Evolutionary conservation across 805 yeast species (phyloP), one percentile per base, ranked within the genome.

Genomic region (Wickerhamomyces bisporus): DNA sequence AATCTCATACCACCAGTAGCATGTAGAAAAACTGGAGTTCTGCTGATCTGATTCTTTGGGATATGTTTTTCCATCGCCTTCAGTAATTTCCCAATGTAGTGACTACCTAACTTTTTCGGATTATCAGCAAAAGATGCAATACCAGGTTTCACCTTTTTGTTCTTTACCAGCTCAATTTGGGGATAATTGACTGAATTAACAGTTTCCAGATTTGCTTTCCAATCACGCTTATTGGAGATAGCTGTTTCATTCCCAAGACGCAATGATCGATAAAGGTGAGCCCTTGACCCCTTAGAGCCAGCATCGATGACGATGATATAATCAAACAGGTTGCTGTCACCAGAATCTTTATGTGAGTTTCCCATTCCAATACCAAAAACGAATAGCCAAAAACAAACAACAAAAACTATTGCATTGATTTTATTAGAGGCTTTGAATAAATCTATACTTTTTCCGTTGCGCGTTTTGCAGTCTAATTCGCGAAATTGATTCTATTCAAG

Each of bases 1-100:
- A 75, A 54, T 31, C 86, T 58, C 77, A 80, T 71, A 0, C 86
- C 86, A 0, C 83, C 87, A 0, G 87, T 81, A 1, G 85, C 78
- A 55, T 81, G 86, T 6, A 81, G 53, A 46, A 78, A 80, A 1
- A 81, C 65, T 0, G 89, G 89, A 0, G 89, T 81, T 34, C 86
- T 52, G 9, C 50, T 50, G 35, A 75, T 79, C 52, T 79, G 85
- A 14, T 75, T 72, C 37, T 64, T 61, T 13, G 89, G 89, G 2
- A 81, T 71, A 6, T 76, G 62, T 9, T 66, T 56, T 35, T 68
- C 58, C 6, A 80, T 74, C 20, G 68, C 59, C 3, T 66, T 57
- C 28, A 81, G 58, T n/a, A 81, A 54, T 34, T 64, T 58, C 27
- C 67, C 65, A 12, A 80, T 47, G 49, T 78, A 81, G 26, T 69